Evolutionary conservation across 2,329 filamentous ascomycete genomes (phyloP), one percentile per base, ranked within the genome.

Genomic region (Epichloe typhina): DNA sequence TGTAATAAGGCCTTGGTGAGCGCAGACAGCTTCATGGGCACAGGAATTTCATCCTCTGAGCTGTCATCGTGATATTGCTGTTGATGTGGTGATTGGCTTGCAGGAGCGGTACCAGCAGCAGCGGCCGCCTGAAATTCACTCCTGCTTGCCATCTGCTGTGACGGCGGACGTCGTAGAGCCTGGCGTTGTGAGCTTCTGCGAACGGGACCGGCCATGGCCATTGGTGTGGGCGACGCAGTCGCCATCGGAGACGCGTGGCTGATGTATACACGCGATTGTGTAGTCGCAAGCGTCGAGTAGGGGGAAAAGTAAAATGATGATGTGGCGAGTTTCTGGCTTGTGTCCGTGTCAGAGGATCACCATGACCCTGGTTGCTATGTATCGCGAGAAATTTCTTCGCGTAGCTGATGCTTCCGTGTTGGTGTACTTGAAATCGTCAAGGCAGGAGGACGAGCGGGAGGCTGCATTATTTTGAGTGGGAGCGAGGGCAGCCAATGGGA

Each of bases 21-120:
- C 60, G 90, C 89, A 64, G 89, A 96, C 64, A 96, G 85, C 70
- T 93, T 94, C 80, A 93, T 88, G 60, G 89, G 89, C 58, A 88
- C 84, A 15, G 86, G 86, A 31, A 94, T 87, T 68, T 96, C 91
- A 61, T 96, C 91, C 68, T 96, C 91, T 23, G 90, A 95, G 72
- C 88, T 95, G 63, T 95, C 90, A 59, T 87, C 83, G 57, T 64
- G 56, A 53, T 65, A 83, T 52, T 65, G 74, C 46, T 72, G 71
- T 52, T 72, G 72, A 50, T 72, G 66, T 26, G 46, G 37, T 42
- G 67, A 57, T 47, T 72, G 68, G 47, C 62, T 56, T 52, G 64
- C 59, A 9, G 62, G 52, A 43, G 59, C 53, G 37, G 61, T 54
- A 41, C 60, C 52, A 33, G 62, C 54, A 15, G 33, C 43, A 1